Conservation (phyloP, 805 yeast genomes). For the Yarrowia sp. region DNA sequence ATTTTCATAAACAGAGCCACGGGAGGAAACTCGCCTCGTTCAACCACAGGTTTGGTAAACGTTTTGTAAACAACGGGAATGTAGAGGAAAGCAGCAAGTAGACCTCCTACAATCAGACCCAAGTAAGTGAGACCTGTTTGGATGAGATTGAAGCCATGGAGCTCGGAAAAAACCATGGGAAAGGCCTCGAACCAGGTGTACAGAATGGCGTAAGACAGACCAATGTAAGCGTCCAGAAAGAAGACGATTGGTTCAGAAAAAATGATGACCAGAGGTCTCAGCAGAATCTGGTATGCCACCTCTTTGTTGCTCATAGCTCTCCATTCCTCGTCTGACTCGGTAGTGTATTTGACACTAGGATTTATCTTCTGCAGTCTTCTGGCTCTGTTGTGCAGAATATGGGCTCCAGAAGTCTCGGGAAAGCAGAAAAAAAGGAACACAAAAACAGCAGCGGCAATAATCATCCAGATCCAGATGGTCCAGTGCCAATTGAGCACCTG, state of each 20-base stretch:
- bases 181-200: slow-evolving; percentile 57
- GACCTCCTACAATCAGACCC: slow-evolving; percentile 45
- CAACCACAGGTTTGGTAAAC: not conserved
- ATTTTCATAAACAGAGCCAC: slow-evolving; percentile 18
- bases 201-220: slow-evolving; percentile 48
- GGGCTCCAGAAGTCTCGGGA: slow-evolving; percentile 50
- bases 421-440: slow-evolving; percentile 43
- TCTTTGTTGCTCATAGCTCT: slow-evolving; percentile 32
- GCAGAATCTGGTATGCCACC: slow-evolving; percentile 27
- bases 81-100: slow-evolving; percentile 28
- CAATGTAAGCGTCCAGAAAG: slow-evolving; percentile 48
- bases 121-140: slow-evolving; percentile 48
- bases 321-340: slow-evolving; percentile 44
- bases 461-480: slow-evolving; percentile 47
- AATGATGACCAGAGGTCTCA: slow-evolving; percentile 45
- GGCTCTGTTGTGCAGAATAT: slow-evolving; percentile 50
- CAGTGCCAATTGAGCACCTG: slow-evolving; percentile 42
- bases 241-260: slow-evolving; percentile 51
- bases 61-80: slow-evolving; percentile 1
- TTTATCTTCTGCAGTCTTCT: slow-evolving; percentile 46
- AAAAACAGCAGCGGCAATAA: slow-evolving; percentile 39
- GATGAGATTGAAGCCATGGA: slow-evolving; percentile 45
- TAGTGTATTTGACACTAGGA: slow-evolving; percentile 45
- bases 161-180: slow-evolving; percentile 48
- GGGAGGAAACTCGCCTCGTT: slow-evolving; percentile 5